These are phyloP conservation scores for Amauroascus niger DNA, from an alignment of 2,329 filamentous ascomycete genomes.

Conservation along the genomic window DNA sequence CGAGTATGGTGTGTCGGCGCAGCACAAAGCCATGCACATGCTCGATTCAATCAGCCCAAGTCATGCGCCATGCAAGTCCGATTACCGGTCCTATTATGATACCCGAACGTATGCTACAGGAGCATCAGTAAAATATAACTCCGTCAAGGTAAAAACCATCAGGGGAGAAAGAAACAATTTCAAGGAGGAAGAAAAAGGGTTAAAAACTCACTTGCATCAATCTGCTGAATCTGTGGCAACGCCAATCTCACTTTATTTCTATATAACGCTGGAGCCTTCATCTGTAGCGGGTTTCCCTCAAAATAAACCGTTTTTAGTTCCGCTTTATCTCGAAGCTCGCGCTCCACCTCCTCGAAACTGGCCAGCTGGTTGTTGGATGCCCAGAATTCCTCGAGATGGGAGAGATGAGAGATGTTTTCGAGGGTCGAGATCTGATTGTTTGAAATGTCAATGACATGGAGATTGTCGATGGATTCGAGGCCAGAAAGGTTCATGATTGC, in stretches of 20 bases:
- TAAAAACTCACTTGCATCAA: slow-evolving; percentile 87
- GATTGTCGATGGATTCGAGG: slow-evolving; percentile 54
- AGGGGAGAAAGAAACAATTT: not conserved
- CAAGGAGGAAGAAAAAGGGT: not conserved
- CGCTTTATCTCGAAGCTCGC: slow-evolving; percentile 66
- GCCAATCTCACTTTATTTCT: slow-evolving; percentile 86
- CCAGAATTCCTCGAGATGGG: slow-evolving; percentile 81
- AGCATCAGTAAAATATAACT: not conserved
- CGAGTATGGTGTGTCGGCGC: not conserved
- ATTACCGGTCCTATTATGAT: not conserved
- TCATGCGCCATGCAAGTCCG: not conserved
- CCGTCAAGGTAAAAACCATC: not conserved
- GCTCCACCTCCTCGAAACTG: slow-evolving; percentile 73
- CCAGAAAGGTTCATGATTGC: slow-evolving; percentile 68
- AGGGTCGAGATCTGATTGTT: slow-evolving; percentile 75
- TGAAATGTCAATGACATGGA: slow-evolving; percentile 78
- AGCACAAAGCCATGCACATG: not conserved
- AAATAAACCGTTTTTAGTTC: slow-evolving; percentile 86
- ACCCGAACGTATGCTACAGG: slow-evolving; percentile 4
- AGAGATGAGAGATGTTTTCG: slow-evolving; percentile 58
- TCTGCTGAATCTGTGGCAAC: slow-evolving; percentile 79
- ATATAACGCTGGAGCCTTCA: slow-evolving; percentile 69
- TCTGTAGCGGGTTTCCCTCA: slow-evolving; percentile 85
- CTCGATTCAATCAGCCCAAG: not conserved
- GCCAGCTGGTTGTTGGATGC: slow-evolving; percentile 76